Evolutionary conservation across 805 yeast genomes (phyloP).

Genomic region (Kodamaea jinghongensis): DNA sequence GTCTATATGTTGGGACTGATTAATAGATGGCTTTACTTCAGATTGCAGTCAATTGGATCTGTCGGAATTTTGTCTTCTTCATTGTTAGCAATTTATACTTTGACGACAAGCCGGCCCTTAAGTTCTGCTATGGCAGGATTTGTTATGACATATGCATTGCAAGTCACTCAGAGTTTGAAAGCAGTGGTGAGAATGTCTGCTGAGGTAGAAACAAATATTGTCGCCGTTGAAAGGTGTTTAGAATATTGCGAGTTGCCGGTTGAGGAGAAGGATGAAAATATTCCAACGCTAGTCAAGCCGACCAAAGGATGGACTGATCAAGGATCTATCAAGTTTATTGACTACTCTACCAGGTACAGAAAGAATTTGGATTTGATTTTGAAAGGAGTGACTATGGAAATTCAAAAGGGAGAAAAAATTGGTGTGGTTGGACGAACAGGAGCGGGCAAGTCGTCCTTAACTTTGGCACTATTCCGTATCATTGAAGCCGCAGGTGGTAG

Average conservation of each 20-base stretch:
- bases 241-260: constrained; percentile 52
- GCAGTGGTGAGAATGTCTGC: constrained; percentile 61
- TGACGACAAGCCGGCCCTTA: constrained; percentile 41
- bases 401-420: constrained; percentile 22
- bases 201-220: constrained; percentile 62
- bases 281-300: constrained; percentile 74
- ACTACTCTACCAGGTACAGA: constrained; percentile 22
- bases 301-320: constrained; percentile 66
- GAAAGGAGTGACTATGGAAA: constrained; percentile 13
- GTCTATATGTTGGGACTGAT: constrained; percentile 20
- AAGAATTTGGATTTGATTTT: constrained; percentile 20
- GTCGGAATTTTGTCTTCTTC: constrained; percentile 27
- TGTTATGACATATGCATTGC: constrained; percentile 61
- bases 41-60: constrained; percentile 24
- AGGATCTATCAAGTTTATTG: constrained; percentile 62
- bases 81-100: constrained; percentile 40
- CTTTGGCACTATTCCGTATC: constrained; percentile 24
- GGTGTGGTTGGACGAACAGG: constrained; percentile 29
- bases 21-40: constrained; percentile 26
- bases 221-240: constrained; percentile 65
- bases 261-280: constrained; percentile 53
- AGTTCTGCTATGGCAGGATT: constrained; percentile 63
- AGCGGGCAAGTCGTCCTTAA: constrained; percentile 26
- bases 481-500: constrained; percentile 19
- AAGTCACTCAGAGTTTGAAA: constrained; percentile 52